Conservation (phyloP, 208 protist genomes). For the Angomonas ambiguus region DNA sequence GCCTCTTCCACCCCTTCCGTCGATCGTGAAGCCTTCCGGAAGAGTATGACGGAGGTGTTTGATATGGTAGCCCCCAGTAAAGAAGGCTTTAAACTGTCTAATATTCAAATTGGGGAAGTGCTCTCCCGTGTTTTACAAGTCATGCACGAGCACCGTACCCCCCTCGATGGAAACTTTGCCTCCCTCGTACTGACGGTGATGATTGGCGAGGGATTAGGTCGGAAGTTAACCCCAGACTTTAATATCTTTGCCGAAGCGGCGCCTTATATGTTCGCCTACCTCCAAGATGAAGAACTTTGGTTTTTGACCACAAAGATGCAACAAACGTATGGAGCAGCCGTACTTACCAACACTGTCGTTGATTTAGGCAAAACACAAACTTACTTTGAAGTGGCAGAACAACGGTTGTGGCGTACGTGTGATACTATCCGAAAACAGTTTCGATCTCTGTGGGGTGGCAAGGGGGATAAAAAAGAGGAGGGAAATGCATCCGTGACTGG, state of each 20-base stretch:
- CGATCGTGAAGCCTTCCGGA: constrained; percentile 55
- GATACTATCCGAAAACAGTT: neutral
- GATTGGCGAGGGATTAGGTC: constrained; percentile 88
- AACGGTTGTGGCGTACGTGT: neutral
- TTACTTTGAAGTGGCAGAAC: neutral
- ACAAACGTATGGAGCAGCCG: neutral
- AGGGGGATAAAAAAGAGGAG: neutral
- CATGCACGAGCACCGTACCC: constrained; percentile 74
- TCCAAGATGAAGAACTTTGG: constrained; percentile 61
- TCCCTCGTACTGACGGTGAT: constrained; percentile 89
- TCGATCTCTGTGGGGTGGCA: neutral
- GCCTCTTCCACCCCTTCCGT: constrained; percentile 5
- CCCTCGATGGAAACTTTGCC: constrained; percentile 91
- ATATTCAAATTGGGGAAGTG: constrained; percentile 77
- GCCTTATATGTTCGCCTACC: constrained; percentile 72
- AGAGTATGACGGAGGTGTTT: constrained; percentile 75
- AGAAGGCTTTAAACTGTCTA: constrained; percentile 72
- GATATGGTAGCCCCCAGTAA: constrained; percentile 64
- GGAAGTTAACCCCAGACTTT: constrained; percentile 82
- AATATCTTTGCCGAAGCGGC: constrained; percentile 88
- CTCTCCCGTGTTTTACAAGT: constrained; percentile 72
- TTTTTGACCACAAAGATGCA: constrained; percentile 4
- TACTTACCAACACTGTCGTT: neutral
- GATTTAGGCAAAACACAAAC: neutral
- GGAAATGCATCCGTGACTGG: neutral